These are phyloP conservation scores for Porogramme epimiltina DNA, from an alignment of 1,284 basidiomycete genomes.

Conservation along the genomic window DNA sequence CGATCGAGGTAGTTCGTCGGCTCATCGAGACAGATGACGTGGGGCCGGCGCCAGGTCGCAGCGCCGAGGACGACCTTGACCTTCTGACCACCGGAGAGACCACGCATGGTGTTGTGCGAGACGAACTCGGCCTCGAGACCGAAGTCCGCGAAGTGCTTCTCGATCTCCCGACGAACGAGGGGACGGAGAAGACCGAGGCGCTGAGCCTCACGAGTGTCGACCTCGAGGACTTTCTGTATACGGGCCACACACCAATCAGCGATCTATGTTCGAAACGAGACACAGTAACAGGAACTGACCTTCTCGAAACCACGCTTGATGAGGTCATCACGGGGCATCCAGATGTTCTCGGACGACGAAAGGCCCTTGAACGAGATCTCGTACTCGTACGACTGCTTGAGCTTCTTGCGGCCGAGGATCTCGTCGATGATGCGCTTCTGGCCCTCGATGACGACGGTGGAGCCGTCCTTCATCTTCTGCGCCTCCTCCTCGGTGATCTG, in stretches of 20 bases:
- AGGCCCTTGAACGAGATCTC: slow-evolving; percentile 94
- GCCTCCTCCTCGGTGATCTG: slow-evolving; percentile 87
- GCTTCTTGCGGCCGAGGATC: slow-evolving; percentile 91
- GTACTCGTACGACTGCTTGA: slow-evolving; percentile 99
- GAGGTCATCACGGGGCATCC: slow-evolving; percentile 95
- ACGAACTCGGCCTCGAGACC: slow-evolving; percentile 97
- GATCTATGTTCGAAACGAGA: background rate
- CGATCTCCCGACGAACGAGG: slow-evolving; percentile 96
- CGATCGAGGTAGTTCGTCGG: slow-evolving; percentile 98
- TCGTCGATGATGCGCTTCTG: slow-evolving; percentile 96
- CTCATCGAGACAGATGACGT: slow-evolving; percentile 97
- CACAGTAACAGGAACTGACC: slow-evolving; percentile 37
- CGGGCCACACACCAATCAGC: background rate
- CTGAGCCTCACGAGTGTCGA: slow-evolving; percentile 97
- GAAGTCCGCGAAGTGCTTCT: slow-evolving; percentile 96
- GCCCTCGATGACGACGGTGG: slow-evolving; percentile 85
- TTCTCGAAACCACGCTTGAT: slow-evolving; percentile 98
- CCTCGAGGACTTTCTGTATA: slow-evolving; percentile 85
- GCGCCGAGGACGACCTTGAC: slow-evolving; percentile 99
- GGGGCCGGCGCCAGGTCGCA: slow-evolving; percentile 97
- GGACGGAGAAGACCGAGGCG: slow-evolving; percentile 94
- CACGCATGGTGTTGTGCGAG: slow-evolving; percentile 95
- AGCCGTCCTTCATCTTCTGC: slow-evolving; percentile 97
- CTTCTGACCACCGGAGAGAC: slow-evolving; percentile 99
- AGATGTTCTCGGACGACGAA: slow-evolving; percentile 94